Percentiles rank a stretch among this genome's conserved stretches.
Evolutionary conservation across 345 rosid species (phyloP).

Genomic region (Excoecaria agallocha): DNA sequence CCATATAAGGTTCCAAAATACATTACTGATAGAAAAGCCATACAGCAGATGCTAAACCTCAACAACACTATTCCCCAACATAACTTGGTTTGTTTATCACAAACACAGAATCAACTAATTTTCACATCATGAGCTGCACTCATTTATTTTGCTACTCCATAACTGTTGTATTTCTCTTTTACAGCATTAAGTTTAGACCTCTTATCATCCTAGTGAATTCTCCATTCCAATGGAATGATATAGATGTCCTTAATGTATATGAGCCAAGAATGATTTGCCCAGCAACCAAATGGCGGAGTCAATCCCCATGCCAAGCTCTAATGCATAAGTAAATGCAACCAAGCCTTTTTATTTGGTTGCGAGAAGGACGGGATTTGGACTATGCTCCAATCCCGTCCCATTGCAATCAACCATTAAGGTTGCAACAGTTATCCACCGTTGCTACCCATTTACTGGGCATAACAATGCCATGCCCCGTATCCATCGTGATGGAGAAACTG

Average conservation of each 20-base stretch:
- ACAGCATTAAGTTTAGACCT: conserved; percentile 29
- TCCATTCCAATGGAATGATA: conserved; percentile 18
- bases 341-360: conserved; percentile 38
- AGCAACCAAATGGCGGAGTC: conserved; percentile 48
- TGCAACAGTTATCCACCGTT: conserved; percentile 58
- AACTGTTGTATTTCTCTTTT: not conserved
- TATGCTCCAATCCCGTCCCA: conserved; percentile 24
- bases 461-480: conserved; percentile 43
- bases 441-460: conserved; percentile 75
- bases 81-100: conserved; percentile 5
- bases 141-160: conserved; percentile 1
- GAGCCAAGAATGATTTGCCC: conserved; percentile 99
- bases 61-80: conserved; percentile 13
- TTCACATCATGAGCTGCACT: too few species aligned
- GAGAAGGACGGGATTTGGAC: conserved; percentile 20
- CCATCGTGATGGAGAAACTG: conserved; percentile 43
- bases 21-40: conserved; percentile 6
- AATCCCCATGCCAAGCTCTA: conserved; percentile 21
- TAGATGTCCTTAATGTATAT: conserved; percentile 28
- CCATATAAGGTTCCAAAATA: conserved; percentile 4
- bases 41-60: not conserved
- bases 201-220: conserved; percentile 14
- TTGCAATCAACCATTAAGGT: conserved; percentile 48
- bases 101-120: conserved; percentile 9
- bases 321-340: not conserved